A percentile compares a stretch with the other conserved stretches of the same genome.
These are phyloP conservation scores for Psidium friedrichsthalianum DNA, from an alignment of 345 rosid genomes.

Conservation along the genomic window DNA sequence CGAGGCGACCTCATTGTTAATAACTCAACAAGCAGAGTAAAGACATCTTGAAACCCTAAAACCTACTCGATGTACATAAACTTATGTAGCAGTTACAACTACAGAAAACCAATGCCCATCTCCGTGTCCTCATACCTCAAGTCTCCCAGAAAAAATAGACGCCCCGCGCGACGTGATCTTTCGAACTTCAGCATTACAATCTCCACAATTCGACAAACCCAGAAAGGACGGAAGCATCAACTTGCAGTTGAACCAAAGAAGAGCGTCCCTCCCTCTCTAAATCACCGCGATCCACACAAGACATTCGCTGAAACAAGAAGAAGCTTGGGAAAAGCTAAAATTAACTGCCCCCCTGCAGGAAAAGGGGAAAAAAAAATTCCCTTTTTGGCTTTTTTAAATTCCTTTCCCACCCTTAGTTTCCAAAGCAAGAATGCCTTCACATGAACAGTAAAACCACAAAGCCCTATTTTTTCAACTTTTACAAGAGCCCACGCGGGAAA, in stretches of 20 bases:
- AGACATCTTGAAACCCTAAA: constrained; percentile 15
- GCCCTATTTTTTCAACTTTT: background rate
- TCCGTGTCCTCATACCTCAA: background rate
- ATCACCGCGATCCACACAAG: background rate
- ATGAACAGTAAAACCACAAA: background rate
- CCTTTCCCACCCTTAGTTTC: background rate
- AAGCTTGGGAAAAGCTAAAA: background rate
- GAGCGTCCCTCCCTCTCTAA: background rate
- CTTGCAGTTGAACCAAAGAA: background rate
- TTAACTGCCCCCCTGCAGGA: background rate
- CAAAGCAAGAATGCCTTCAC: background rate
- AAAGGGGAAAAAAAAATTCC: background rate
- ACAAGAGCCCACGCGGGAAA: background rate
- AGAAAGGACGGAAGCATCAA: background rate
- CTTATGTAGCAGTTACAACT: constrained; percentile 3
- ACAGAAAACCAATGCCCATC: background rate
- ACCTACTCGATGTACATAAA: constrained; percentile 9
- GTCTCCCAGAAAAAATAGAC: background rate
- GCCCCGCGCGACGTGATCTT: background rate
- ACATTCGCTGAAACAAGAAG: background rate
- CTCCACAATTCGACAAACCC: constrained; percentile 6
- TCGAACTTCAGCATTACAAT: background rate
- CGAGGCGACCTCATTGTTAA: constrained; percentile 7
- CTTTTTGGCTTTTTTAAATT: background rate
- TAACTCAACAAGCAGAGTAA: constrained; percentile 5